Percentiles rank a stretch among this genome's conserved stretches.
These are phyloP conservation scores for Nephelium lappaceum DNA, from an alignment of 345 rosid genomes.

Conservation along the genomic window DNA sequence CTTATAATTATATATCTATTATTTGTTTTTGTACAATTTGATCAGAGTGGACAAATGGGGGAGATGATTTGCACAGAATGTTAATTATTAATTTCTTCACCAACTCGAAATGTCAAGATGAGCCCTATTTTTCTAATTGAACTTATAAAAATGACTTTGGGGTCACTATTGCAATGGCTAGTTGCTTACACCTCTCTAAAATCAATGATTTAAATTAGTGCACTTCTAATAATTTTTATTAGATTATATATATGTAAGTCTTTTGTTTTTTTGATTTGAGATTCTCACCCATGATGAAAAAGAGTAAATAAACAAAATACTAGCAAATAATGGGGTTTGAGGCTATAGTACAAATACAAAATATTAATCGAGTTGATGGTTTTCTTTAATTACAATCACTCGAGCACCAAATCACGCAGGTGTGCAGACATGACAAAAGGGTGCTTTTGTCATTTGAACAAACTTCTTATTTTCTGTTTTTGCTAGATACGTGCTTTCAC, in stretches of 20 bases:
- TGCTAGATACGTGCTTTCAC: not conserved
- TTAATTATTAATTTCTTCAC: not conserved
- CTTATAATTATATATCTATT: not conserved
- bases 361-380: too few relatives aligned
- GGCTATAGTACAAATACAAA: too few relatives aligned
- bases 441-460: not conserved
- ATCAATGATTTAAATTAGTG: too few relatives aligned
- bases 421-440: not conserved
- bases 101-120: slow-evolving; percentile 13
- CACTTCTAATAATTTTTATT: too few relatives aligned
- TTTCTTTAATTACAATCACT: not conserved
- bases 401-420: too few relatives aligned
- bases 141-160: not conserved
- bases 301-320: too few relatives aligned
- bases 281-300: too few relatives aligned
- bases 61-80: not conserved
- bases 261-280: too few relatives aligned
- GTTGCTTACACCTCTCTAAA: too few relatives aligned
- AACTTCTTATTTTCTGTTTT: not conserved
- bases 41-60: not conserved
- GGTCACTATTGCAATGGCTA: not conserved
- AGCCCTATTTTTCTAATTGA: not conserved
- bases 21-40: not conserved
- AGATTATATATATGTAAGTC: too few relatives aligned
- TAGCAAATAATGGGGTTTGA: too few relatives aligned